Base-by-base conservation (phyloP, 148 eudicot genomes). In the Camellia lanceoleosa region DNA sequence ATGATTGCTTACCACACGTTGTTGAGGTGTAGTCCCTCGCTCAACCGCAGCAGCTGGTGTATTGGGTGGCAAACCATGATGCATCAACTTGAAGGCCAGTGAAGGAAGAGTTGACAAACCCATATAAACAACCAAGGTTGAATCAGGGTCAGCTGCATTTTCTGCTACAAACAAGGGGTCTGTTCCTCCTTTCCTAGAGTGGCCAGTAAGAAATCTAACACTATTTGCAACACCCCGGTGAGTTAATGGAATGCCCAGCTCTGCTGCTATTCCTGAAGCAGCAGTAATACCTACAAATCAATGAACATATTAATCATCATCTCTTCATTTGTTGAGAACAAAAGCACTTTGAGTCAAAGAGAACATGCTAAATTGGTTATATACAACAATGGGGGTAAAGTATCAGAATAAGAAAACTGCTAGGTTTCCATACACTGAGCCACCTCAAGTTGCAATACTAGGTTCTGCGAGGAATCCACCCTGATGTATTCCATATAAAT, bases 191-290 rank as follows among this genome's bases (percentile, higher is more conserved):
- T 93, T 93, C 76, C 93, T 92, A 3, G 99, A 96, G 83, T 96
- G 99, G 2, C 99, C 99, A 0, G 98, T 96, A 43, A 96, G 94
- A 87, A 93, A 96, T 80, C 98, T 87, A 6, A 96, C 97, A 87
- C 99, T 96, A 66, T 80, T 96, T 76, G 99, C 88, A 42, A 96
- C 87, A 61, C 99, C 99, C 7, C 99, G 87, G 68, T 96, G 99
- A 13, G 98, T 96, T 77, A 96, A 84, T 52, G 99, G 99, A 80
- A 96, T 92, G 61, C 99, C 98, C 42, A 96, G 84, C 79, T 96
- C 99, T 20, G 99, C 99, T 72, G 93, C 89, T 83, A 96, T 96
- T 72, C 99, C 99, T 16, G 99, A 96, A 79, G 99, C 99, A 77
- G 99, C 93, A 68, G 99, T 96, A 80, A 96, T 96, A 77, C 99